phyloP scores from a whole-genome alignment of 2,329 filamentous ascomycete species.

The Aspergillus uvarum region DNA sequence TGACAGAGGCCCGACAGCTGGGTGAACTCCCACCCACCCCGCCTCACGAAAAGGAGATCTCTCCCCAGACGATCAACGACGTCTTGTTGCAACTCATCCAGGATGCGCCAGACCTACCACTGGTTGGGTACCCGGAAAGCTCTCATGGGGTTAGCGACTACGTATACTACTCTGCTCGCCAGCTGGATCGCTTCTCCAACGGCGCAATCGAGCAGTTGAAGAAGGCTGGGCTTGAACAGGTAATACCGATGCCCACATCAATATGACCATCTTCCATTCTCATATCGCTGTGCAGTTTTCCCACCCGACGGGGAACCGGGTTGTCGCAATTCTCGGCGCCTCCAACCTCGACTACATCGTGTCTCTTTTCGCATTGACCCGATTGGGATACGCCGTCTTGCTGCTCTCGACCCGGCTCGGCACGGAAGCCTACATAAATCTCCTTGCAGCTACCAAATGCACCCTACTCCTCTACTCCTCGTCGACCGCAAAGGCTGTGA shows the following conservation, averaged over 20 bases:
- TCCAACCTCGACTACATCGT: slow-evolving; percentile 58
- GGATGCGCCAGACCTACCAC: slow-evolving; percentile 5
- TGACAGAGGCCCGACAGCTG: neutral
- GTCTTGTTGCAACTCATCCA: slow-evolving; percentile 9
- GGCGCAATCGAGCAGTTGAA: slow-evolving; percentile 5
- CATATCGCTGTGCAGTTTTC: neutral
- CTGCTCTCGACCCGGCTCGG: slow-evolving; percentile 57
- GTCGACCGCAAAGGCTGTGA: slow-evolving; percentile 17
- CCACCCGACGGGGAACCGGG: slow-evolving; percentile 17
- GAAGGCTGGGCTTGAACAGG: slow-evolving; percentile 7
- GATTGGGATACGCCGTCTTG: slow-evolving; percentile 57
- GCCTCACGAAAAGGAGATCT: slow-evolving; percentile 6
- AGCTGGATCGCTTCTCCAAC: slow-evolving; percentile 13
- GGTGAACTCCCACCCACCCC: slow-evolving; percentile 9
- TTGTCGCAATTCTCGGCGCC: slow-evolving; percentile 54
- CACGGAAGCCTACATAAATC: slow-evolving; percentile 49
- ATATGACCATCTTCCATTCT: neutral
- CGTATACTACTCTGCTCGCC: slow-evolving; percentile 10
- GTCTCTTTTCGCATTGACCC: slow-evolving; percentile 55
- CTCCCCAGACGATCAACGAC: slow-evolving; percentile 11
- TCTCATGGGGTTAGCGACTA: slow-evolving; percentile 14
- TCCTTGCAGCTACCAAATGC: slow-evolving; percentile 46
- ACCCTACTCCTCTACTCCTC: slow-evolving; percentile 5
- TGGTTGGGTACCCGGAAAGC: slow-evolving; percentile 14
- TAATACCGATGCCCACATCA: neutral